Evolutionary conservation across 1,284 basidiomycete species (phyloP).

Genomic region (Ganoderma lingzhi): DNA sequence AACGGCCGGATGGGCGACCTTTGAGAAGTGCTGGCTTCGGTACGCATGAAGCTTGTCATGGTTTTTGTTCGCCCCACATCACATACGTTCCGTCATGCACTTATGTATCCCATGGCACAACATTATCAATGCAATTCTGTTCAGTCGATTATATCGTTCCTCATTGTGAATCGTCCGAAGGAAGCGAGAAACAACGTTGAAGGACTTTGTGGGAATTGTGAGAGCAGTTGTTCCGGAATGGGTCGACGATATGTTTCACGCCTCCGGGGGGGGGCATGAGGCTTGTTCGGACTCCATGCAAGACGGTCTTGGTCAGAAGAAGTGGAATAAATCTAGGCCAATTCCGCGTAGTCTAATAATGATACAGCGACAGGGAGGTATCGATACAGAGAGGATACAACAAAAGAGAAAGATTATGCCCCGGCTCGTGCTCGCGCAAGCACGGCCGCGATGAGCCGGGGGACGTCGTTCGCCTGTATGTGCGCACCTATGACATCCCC

Average conservation of each 20-base stretch:
- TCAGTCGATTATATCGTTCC: background rate
- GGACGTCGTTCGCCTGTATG: constrained; percentile 72
- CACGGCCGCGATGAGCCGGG: constrained; percentile 74
- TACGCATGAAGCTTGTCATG: constrained; percentile 36
- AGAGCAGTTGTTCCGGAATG: no score
- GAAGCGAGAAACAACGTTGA: no score
- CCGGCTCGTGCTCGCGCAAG: constrained; percentile 53
- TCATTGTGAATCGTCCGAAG: no score
- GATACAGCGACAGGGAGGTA: constrained; percentile 6
- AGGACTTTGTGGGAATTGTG: no score
- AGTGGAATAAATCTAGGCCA: background rate
- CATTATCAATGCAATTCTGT: background rate
- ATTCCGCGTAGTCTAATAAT: no score
- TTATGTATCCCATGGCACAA: background rate
- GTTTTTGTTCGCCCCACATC: constrained; percentile 39
- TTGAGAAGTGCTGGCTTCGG: constrained; percentile 38
- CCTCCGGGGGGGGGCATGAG: no score
- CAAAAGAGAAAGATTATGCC: constrained; percentile 10
- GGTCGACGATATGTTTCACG: no score
- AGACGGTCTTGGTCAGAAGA: no score
- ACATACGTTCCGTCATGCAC: background rate
- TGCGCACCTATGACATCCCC: constrained; percentile 69
- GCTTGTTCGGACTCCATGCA: no score
- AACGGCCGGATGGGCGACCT: constrained; percentile 36
- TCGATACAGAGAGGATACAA: constrained; percentile 10